Evolutionary conservation across 345 rosid species (phyloP), one percentile per base, ranked within the genome.

Genomic region (Citropsis articulata): DNA sequence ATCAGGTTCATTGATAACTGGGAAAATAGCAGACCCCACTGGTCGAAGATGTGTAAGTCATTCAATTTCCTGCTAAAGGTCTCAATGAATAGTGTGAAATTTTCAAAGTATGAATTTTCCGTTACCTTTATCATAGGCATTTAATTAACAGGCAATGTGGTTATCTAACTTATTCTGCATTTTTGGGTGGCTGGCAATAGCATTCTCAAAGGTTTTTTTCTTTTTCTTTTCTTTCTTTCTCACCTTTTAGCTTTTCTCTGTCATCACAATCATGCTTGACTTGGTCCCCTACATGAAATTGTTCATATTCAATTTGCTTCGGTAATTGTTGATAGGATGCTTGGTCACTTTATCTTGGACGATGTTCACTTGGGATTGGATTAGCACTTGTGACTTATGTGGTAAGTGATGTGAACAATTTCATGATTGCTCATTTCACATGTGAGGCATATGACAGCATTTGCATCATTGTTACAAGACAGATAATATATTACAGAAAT

Each of bases 121-220:
- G n/a, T 65, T 10, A 48, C 10, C 33, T 28, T 9, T 18, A 24
- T 35, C 40, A 48, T 25, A 31, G 31, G 56, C 12, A 31, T 72
- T 35, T 53, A 9, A 38, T 45, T 13, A 36, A 65, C 91, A 91
- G 95, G 78, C 92, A 53, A 88, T 91, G 91, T 84, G 91, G 88
- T 35, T 88, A n/a, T 85, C 92, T 27, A 84, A 86, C 62, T 22
- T 77, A 9, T 85, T 91, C 77, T 81, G 85, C 75, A 81, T 81
- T 22, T 33, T 70, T 6, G 91, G 93, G 30, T 91, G 95, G 95
- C 83, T 91, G 66, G 76, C 80, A 24, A 87, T 91, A 73, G 84
- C 83, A 72, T 69, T 85, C 45, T 85, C 92, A 24, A 77, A 85
- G 87, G 84, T 88, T 68, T 69, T 7, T 28, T 73, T 13, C n/a